Base-by-base conservation (phyloP, 2,329 filamentous ascomycete species). In the Fusarium haematococcum region DNA sequence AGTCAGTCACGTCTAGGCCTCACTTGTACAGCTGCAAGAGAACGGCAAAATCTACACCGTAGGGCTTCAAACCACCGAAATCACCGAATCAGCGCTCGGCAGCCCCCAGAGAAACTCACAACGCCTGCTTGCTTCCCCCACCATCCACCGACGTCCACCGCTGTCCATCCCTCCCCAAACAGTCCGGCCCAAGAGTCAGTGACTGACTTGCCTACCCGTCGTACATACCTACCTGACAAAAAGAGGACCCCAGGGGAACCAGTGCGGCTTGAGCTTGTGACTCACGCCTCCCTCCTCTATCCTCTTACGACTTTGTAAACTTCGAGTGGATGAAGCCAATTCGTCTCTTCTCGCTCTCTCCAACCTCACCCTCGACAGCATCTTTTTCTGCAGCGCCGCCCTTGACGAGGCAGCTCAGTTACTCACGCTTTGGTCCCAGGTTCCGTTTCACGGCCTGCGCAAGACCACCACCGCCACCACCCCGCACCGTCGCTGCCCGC, bases 281-380 rank as follows among this genome's bases (percentile, higher is more conserved):
- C 75, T 79, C 77, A 79, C 75, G 77, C 74, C 68, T 64, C 76
- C 68, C 59, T 57, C 67, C 65, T 71, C 69, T 76, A 65, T 41
- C 62, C 69, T 59, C 69, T 48, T 65, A 69, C 69, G 50, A 67
- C 71, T 68, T 71, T 64, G 20, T 64, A 41, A 68, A 75, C 64
- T 63, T 74, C 69, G 73, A 60, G 73, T 79, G 77, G 77, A 79
- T 79, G 77, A 79, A 79, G 77, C 73, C 76, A 78, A 77, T 79
- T 76, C 77, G 75, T 68, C 65, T 77, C 56, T 52, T 59, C 41
- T 67, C 75, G 69, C 60, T 71, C 58, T 69, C 68, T 60, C 52
- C 62, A 73, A 69, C 69, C 58, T 75, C 75, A 50, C 39, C 65
- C 23, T 50, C 63, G 60, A 48, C 56, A 62, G 20, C 52, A 57